Evolutionary conservation across 345 rosid species (phyloP).

Genomic region (Brassica incana): DNA sequence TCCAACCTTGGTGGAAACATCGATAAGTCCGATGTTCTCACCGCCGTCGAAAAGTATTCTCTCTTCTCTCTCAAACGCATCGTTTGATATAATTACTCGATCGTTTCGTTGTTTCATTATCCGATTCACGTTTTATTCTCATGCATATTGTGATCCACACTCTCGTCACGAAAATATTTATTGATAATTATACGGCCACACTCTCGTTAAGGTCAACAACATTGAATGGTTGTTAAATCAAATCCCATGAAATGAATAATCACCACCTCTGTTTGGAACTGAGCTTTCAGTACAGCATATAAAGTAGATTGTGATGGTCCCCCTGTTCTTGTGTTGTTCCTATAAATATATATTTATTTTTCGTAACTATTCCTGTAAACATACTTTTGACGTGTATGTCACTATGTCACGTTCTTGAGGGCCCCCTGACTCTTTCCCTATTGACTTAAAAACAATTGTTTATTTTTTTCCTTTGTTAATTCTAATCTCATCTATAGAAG

Average conservation of each 20-base stretch:
- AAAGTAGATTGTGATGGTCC: slow-evolving; percentile 1
- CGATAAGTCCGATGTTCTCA: slow-evolving; percentile 70
- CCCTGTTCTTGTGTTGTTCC: neutral
- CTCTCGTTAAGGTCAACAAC: neutral
- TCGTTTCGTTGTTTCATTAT: slow-evolving; percentile 6
- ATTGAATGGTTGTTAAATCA: neutral
- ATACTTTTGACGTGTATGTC: slow-evolving; percentile 25
- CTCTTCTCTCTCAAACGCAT: neutral
- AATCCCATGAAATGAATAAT: slow-evolving; percentile 2
- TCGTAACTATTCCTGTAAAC: neutral
- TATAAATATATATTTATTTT: no score
- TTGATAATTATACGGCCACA: no score
- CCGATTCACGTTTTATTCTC: slow-evolving; percentile 25
- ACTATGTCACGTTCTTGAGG: slow-evolving; percentile 34
- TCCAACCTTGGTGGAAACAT: slow-evolving; percentile 89
- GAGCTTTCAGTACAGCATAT: no score
- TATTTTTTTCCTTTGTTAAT: neutral
- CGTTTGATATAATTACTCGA: neutral
- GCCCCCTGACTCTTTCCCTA: neutral
- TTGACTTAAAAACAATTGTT: neutral
- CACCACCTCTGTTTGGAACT: slow-evolving; percentile 9
- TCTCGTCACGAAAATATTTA: neutral
- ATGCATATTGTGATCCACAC: slow-evolving; percentile 12
- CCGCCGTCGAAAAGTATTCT: slow-evolving; percentile 79
- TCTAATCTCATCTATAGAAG: neutral